These are phyloP conservation scores for Jatropha multifida DNA, from an alignment of 441 rosid species.

Conservation along the genomic window DNA sequence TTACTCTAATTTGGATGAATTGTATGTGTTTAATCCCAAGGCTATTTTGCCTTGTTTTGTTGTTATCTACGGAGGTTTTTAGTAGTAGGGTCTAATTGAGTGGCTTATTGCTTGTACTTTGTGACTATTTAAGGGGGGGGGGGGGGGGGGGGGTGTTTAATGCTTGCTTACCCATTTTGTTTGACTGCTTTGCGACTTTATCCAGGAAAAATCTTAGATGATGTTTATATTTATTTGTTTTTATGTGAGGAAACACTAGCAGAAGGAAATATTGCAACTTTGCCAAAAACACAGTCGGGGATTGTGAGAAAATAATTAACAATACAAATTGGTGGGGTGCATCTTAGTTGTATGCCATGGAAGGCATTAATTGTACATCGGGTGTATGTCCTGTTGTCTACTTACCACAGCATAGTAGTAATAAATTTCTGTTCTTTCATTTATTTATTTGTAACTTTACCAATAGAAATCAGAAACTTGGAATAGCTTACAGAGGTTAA, in stretches of 20 bases:
- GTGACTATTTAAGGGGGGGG: not conserved
- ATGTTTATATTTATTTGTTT: not conserved
- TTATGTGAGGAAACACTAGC: not conserved
- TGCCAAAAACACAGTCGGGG: not conserved
- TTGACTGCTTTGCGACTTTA: constrained; percentile 2
- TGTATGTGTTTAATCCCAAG: constrained; percentile 57
- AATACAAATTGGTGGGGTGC: constrained; percentile 19
- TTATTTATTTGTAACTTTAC: not conserved
- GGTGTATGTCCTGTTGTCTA: constrained; percentile 5
- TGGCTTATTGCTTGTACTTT: not conserved
- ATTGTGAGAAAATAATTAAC: constrained; percentile 4
- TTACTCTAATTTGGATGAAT: constrained; percentile 63
- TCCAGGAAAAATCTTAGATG: not conserved
- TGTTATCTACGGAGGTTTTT: constrained; percentile 61
- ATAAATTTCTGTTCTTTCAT: not conserved
- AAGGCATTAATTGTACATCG: constrained; percentile 34
- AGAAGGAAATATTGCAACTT: not conserved
- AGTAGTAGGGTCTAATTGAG: constrained; percentile 14
- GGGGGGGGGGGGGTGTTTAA: too few species aligned
- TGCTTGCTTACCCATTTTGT: not conserved
- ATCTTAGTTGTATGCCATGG: constrained; percentile 11
- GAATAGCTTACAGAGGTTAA: too few species aligned
- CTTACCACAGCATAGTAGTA: not conserved
- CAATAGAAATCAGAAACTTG: not conserved
- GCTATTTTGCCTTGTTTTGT: constrained; percentile 83